Conservation (phyloP, 2,329 filamentous ascomycete species). For the Zasmidium cellare region DNA sequence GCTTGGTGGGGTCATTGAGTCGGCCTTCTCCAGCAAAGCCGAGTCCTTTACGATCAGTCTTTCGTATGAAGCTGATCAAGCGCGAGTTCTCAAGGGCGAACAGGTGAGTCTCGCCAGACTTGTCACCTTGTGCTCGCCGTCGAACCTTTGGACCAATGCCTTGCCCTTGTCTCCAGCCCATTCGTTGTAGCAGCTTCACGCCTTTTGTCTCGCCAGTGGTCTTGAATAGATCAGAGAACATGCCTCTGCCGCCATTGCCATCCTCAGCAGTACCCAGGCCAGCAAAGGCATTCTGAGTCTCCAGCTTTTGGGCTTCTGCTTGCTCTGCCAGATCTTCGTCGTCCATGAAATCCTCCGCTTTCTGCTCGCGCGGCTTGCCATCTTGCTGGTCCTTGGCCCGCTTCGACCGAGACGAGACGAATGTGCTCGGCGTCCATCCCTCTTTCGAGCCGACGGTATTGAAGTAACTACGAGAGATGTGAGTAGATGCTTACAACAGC, state of each 20-base stretch:
- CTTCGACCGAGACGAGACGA: constrained; percentile 83
- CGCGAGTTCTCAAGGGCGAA: constrained; percentile 82
- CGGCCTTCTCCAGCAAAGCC: constrained; percentile 64
- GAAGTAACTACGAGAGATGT: constrained; percentile 68
- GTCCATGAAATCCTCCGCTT: constrained; percentile 94
- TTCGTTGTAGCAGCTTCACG: constrained; percentile 77
- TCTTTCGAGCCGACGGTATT: constrained; percentile 98
- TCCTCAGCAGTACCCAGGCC: constrained; percentile 69
- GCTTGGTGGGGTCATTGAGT: constrained; percentile 41
- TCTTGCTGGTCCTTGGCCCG: constrained; percentile 68
- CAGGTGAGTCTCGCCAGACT: constrained; percentile 59
- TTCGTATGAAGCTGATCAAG: constrained; percentile 66
- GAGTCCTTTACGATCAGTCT: constrained; percentile 69
- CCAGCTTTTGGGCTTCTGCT: constrained; percentile 72
- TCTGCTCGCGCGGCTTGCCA: constrained; percentile 50
- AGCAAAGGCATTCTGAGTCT: constrained; percentile 72
- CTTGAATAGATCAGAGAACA: constrained; percentile 71
- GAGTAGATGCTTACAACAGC: not conserved
- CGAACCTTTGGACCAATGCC: constrained; percentile 86
- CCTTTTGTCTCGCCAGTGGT: constrained; percentile 81
- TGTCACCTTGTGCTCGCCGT: constrained; percentile 69
- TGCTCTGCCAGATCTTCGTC: constrained; percentile 90
- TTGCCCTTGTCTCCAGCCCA: constrained; percentile 96
- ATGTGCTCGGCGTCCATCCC: constrained; percentile 91
- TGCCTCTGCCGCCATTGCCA: constrained; percentile 49